These are phyloP conservation scores for Isatis lusitanica DNA, from an alignment of 441 rosid genomes.

Conservation along the genomic window DNA sequence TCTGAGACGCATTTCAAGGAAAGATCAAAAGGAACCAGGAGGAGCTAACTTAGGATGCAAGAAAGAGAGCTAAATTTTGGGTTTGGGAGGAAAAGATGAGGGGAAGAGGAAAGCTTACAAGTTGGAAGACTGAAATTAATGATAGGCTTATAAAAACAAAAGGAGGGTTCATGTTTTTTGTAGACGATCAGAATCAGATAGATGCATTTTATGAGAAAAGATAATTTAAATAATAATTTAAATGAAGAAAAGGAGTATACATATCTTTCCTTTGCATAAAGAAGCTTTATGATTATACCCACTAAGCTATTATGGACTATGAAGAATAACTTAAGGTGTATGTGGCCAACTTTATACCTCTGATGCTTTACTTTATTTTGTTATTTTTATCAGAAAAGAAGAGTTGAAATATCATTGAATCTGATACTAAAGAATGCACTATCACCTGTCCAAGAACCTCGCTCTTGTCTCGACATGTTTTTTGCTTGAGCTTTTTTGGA, in stretches of 20 bases:
- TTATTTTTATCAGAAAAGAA: slow-evolving; percentile 13
- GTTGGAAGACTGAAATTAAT: slow-evolving; percentile 43
- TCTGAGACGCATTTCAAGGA: slow-evolving; percentile 25
- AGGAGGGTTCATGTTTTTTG: slow-evolving; percentile 22
- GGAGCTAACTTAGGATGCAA: slow-evolving; percentile 42
- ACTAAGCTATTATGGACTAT: slow-evolving; percentile 33
- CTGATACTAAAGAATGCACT: slow-evolving; percentile 38
- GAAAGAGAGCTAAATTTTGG: slow-evolving; percentile 41
- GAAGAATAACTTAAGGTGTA: slow-evolving; percentile 34
- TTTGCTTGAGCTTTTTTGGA: slow-evolving; percentile 21
- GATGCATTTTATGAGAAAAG: slow-evolving; percentile 18
- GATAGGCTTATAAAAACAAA: slow-evolving; percentile 36
- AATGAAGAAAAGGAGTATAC: slow-evolving; percentile 40
- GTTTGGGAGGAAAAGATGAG: slow-evolving; percentile 36
- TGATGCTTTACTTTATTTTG: slow-evolving; percentile 9
- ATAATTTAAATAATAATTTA: slow-evolving; percentile 26
- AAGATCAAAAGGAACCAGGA: background rate
- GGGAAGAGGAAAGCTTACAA: slow-evolving; percentile 43
- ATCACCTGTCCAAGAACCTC: slow-evolving; percentile 36
- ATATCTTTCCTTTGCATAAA: slow-evolving; percentile 59
- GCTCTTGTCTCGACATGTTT: slow-evolving; percentile 39
- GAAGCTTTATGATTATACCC: slow-evolving; percentile 75
- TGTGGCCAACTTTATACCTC: slow-evolving; percentile 34
- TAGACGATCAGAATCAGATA: slow-evolving; percentile 32
- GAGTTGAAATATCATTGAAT: slow-evolving; percentile 35